Base-by-base conservation (phyloP, 139 green algal genomes). In the Chlorella ohadii region DNA sequence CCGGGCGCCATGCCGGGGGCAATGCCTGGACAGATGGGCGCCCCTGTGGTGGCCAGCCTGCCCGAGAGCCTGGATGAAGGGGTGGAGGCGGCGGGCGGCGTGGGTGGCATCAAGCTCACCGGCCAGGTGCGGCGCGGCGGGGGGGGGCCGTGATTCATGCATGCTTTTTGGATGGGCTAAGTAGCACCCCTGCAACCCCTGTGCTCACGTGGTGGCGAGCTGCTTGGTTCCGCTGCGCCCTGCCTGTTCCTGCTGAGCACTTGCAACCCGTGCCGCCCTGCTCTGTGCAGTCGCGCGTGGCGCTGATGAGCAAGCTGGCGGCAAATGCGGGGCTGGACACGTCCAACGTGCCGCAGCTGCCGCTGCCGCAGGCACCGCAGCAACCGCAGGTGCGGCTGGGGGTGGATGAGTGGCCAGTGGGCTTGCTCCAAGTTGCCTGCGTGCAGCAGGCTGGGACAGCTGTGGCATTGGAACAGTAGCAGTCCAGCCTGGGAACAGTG, bases 291-390 rank as follows among this genome's bases (percentile, higher is more conserved):
- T 81, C 81, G 23, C 91, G 96, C 16, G 88, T 91, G 36, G 92
- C 92, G 28, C 91, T 99, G 44, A 99, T 99, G 96, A 93, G 86
- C 34, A 87, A 92, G 15, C 91, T 99, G 38, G 94, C 96, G 16
- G 93, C 89, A 39, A 91, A 88, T 31, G 94, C 94, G 44, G 79
- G 68, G 22, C 86, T 91, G 34, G 78, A 44, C 79, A 72, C 22
- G 16, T 80, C 39, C 0, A 66, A 86, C 47, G 59, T 86, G 68
- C 59, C 82, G 47, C 72, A 77, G 82, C 34, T 85, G 23, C 66
- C 68, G 65, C 36, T 82, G 36, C 84, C 76, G 4, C 57, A 72
- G 76, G 9, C 84, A 51, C 82, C 86, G 56, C 44, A 25, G n/a
- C 67, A 77, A 36, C 64, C 27, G 61, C 66, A 59, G 38, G 81